Evolutionary conservation across 139 green algal genomes (phyloP), one percentile per base, ranked within the genome.

Genomic region (Chloropicon primus): DNA sequence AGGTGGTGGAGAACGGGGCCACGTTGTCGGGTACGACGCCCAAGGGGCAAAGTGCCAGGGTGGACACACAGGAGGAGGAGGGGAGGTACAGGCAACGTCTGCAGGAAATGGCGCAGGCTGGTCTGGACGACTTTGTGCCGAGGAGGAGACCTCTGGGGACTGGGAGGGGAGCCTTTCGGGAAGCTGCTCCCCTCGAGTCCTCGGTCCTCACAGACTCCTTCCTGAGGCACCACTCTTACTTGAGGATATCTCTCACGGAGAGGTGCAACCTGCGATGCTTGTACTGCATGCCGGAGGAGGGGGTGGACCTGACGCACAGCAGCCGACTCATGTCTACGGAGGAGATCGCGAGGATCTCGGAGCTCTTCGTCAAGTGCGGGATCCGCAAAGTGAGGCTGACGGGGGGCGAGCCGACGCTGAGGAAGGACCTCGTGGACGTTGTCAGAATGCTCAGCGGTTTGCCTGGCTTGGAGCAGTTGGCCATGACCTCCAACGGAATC

Each of bases 221-320:
- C 41, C 17, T 17, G 41, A 62, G 41, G 41, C 41, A 73, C 72
- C 95, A 99, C 87, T 96, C 84, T 21, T 99, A 99, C 87, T 86
- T 99, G 71, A 87, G 95, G 26, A 97, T 99, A 29, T 96, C 88
- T 2, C 86, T 99, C n/a, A 99, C 95, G 1, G 95, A 98, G 88
- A 86, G 88, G 23, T 99, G 95, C 89, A 99, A 99, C 84, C 85
- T 99, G 86, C 86, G 95, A 24, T 99, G 95, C 86, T 75, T 88
- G 76, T 99, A 99, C 88, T 99, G 95, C 89, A 99, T 99, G 95
- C 95, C 95, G 0, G 92, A 85, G 3, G 94, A 98, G 78, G 95
- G 95, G 2, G 89, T 97, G 25, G 89, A 93, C 21, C 89, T 99
- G 0, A 94, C 94, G 0, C 88, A 90, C 0, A 73, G 53, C 1